These are phyloP conservation scores for Jamesozyma hellenica DNA, from an alignment of 805 yeast genomes.

Conservation along the genomic window DNA sequence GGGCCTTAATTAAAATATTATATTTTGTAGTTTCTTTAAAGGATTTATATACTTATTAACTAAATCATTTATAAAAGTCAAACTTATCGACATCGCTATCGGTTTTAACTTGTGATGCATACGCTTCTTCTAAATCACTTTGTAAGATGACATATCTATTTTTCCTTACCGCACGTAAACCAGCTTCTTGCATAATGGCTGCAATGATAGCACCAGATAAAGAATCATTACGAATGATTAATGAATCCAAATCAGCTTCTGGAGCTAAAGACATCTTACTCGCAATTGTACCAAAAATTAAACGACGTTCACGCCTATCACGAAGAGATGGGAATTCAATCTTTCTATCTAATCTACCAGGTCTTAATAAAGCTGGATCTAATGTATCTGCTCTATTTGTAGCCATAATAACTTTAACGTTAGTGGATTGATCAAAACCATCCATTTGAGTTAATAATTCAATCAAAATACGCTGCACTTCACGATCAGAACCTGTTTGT, in stretches of 20 bases:
- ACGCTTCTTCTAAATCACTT: constrained; percentile 95
- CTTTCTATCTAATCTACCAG: constrained; percentile 96
- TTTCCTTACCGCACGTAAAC: constrained; percentile 95
- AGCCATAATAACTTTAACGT: constrained; percentile 98
- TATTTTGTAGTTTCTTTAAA: no score
- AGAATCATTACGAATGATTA: constrained; percentile 92
- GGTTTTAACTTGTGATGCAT: constrained; percentile 90
- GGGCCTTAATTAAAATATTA: no score
- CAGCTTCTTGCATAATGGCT: constrained; percentile 99
- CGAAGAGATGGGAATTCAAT: constrained; percentile 94
- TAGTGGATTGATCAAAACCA: constrained; percentile 92
- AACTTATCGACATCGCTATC: constrained; percentile 94
- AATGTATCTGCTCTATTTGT: constrained; percentile 98
- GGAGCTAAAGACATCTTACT: constrained; percentile 97
- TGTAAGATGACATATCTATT: constrained; percentile 94
- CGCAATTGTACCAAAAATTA: constrained; percentile 91
- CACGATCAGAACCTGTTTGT: constrained; percentile 99
- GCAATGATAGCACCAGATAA: constrained; percentile 96
- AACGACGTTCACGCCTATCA: constrained; percentile 95
- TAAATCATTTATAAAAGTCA: constrained; percentile 76
- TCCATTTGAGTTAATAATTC: constrained; percentile 98
- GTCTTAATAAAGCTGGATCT: constrained; percentile 96
- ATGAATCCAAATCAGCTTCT: constrained; percentile 89
- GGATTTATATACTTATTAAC: no score
- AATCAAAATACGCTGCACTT: constrained; percentile 93